Conservation (phyloP, 108 stramenopile genomes). For the Nitzschia sp. region DNA sequence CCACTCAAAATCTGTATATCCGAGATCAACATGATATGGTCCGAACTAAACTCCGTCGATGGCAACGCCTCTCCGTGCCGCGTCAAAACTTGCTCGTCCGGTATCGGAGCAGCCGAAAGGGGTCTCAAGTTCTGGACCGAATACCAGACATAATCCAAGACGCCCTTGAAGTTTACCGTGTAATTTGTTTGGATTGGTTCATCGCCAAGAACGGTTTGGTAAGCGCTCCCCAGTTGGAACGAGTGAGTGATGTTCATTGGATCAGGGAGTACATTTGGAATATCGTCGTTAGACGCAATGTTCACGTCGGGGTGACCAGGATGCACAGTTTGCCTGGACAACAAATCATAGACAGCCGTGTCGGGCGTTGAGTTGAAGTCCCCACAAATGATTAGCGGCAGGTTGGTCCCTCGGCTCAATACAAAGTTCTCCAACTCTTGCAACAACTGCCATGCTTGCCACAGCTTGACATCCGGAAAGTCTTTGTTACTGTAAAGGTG, state of each 20-base stretch:
- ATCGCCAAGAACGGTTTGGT: constrained; percentile 89
- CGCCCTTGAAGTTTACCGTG: constrained; percentile 91
- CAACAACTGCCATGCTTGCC: constrained; percentile 94
- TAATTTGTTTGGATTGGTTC: constrained; percentile 97
- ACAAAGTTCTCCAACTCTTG: constrained; percentile 93
- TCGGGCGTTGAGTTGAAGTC: constrained; percentile 99
- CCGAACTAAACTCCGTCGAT: constrained; percentile 92
- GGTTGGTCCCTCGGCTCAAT: constrained; percentile 72
- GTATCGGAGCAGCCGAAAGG: constrained; percentile 88
- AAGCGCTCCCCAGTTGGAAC: constrained; percentile 91
- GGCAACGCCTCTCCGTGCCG: constrained; percentile 91
- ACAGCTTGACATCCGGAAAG: constrained; percentile 97
- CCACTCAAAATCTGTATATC: constrained; percentile 89
- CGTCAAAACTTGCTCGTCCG: constrained; percentile 72
- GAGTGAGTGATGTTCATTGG: constrained; percentile 90
- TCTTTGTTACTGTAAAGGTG: constrained; percentile 99
- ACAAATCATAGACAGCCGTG: constrained; percentile 94
- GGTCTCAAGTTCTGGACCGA: constrained; percentile 83
- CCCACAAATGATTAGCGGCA: constrained; percentile 96
- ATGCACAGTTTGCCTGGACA: constrained; percentile 89
- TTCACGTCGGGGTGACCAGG: constrained; percentile 91
- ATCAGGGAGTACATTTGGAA: constrained; percentile 86
- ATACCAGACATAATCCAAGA: constrained; percentile 98
- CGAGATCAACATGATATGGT: constrained; percentile 96
- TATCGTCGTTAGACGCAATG: constrained; percentile 55